These are phyloP conservation scores for Debaryomyces maramus DNA, from an alignment of 805 yeast species.

Conservation along the genomic window DNA sequence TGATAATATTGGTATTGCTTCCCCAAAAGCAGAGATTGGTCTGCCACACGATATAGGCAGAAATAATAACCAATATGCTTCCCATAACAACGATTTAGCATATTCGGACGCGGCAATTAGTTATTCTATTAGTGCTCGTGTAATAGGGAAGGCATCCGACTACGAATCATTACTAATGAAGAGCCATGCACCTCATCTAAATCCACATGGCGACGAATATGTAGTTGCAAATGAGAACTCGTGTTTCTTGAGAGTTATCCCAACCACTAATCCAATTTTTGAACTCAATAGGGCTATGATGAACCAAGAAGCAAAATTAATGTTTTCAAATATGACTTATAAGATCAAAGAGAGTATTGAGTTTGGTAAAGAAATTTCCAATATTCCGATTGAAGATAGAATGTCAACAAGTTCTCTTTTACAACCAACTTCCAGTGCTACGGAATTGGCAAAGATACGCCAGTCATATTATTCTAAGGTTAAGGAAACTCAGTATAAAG, in stretches of 20 bases:
- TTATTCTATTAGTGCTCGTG: slow-evolving; percentile 36
- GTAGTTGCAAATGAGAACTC: slow-evolving; percentile 31
- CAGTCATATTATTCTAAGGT: slow-evolving; percentile 25
- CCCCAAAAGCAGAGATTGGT: neutral
- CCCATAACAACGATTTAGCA: slow-evolving; percentile 28
- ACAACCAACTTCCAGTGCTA: slow-evolving; percentile 20
- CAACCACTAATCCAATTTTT: slow-evolving; percentile 22
- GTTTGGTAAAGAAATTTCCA: slow-evolving; percentile 23
- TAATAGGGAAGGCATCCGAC: slow-evolving; percentile 37
- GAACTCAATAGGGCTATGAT: slow-evolving; percentile 31
- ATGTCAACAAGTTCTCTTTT: slow-evolving; percentile 4
- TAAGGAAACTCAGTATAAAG: slow-evolving; percentile 5
- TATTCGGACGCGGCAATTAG: slow-evolving; percentile 29
- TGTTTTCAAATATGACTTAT: slow-evolving; percentile 27
- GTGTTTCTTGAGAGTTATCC: slow-evolving; percentile 26
- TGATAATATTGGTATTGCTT: slow-evolving; percentile 2
- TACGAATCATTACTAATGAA: slow-evolving; percentile 19
- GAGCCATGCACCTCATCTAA: slow-evolving; percentile 13
- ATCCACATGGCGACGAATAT: slow-evolving; percentile 24
- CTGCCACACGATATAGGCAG: slow-evolving; percentile 1
- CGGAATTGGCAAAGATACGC: slow-evolving; percentile 30
- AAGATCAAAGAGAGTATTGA: slow-evolving; percentile 29
- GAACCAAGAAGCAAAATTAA: slow-evolving; percentile 33
- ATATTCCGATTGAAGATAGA: slow-evolving; percentile 8
- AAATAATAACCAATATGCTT: slow-evolving; percentile 13